Percentiles rank a stretch among this genome's conserved stretches.
Evolutionary conservation across 2,329 filamentous ascomycete species (phyloP).

Genomic region (Beauveria sp.): DNA sequence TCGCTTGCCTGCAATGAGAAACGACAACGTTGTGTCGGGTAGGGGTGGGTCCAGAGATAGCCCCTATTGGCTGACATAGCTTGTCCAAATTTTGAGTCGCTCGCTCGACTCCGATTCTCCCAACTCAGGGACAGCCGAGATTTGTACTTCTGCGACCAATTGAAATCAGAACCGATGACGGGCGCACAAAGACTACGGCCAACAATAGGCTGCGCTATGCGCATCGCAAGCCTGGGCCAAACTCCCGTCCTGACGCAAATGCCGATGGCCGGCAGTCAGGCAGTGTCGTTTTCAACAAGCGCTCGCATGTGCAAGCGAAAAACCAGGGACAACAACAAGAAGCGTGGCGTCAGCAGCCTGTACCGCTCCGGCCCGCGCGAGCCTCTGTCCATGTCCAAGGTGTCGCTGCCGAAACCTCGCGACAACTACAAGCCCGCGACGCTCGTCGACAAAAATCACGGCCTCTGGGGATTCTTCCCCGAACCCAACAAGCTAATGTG

Average conservation of each 20-base stretch:
- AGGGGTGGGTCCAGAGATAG: background rate
- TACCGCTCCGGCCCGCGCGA: slow-evolving; percentile 68
- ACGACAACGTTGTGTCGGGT: background rate
- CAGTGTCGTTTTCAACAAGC: slow-evolving; percentile 46
- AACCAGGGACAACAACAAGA: slow-evolving; percentile 67
- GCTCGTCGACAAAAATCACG: slow-evolving; percentile 65
- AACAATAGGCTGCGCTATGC: slow-evolving; percentile 5
- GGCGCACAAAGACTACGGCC: slow-evolving; percentile 6
- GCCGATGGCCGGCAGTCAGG: background rate
- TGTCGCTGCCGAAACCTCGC: slow-evolving; percentile 63
- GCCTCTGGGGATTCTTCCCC: slow-evolving; percentile 88
- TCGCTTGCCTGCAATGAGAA: no score
- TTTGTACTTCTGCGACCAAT: background rate
- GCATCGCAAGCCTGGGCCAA: background rate
- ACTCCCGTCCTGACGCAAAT: background rate
- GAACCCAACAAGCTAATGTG: slow-evolving; percentile 59
- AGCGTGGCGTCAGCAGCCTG: slow-evolving; percentile 74
- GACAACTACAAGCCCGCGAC: slow-evolving; percentile 53
- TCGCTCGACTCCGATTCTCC: background rate
- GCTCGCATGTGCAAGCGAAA: slow-evolving; percentile 40
- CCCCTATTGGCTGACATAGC: slow-evolving; percentile 7
- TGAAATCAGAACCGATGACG: slow-evolving; percentile 5
- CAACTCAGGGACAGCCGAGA: slow-evolving; percentile 2
- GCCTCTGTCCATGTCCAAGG: slow-evolving; percentile 64
- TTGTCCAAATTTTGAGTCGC: slow-evolving; percentile 7